A percentile compares a stretch with the other conserved stretches of the same genome.
phyloP scores from a whole-genome alignment of 176 grass and related monocot species.

The Pontederia crassipes region DNA sequence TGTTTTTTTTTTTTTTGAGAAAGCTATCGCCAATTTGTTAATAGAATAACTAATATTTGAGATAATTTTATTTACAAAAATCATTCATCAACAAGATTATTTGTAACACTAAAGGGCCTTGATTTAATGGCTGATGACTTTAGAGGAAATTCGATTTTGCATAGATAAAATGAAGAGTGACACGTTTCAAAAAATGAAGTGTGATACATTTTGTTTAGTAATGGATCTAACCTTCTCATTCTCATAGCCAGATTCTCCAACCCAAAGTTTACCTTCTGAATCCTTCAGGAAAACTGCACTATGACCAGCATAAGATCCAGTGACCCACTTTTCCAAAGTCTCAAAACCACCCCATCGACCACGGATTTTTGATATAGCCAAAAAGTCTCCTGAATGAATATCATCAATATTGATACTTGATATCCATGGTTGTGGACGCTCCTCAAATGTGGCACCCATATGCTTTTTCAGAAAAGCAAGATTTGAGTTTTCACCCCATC shows the following conservation, averaged over 20 bases:
- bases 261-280: conserved; percentile 85
- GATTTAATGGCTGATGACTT: no score
- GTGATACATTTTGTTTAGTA: neutral
- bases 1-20: no score
- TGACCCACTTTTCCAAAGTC: conserved; percentile 97
- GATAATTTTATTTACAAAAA: no score
- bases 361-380: conserved; percentile 86
- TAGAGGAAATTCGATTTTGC: no score
- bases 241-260: conserved; percentile 95
- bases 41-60: no score
- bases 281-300: conserved; percentile 79
- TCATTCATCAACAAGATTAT: no score
- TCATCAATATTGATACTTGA: conserved; percentile 71
- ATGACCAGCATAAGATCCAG: conserved; percentile 89
- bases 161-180: neutral
- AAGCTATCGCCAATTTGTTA: no score
- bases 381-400: conserved; percentile 87
- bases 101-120: no score
- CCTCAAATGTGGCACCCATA: conserved; percentile 85
- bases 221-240: conserved; percentile 53
- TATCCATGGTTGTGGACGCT: conserved; percentile 82
- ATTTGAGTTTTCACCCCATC: conserved; percentile 82
- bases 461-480: conserved; percentile 87
- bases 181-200: neutral
- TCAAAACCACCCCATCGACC: conserved; percentile 96